Base-by-base conservation (phyloP, 2,329 filamentous ascomycete genomes). In the Stachybotrys chartarum region DNA sequence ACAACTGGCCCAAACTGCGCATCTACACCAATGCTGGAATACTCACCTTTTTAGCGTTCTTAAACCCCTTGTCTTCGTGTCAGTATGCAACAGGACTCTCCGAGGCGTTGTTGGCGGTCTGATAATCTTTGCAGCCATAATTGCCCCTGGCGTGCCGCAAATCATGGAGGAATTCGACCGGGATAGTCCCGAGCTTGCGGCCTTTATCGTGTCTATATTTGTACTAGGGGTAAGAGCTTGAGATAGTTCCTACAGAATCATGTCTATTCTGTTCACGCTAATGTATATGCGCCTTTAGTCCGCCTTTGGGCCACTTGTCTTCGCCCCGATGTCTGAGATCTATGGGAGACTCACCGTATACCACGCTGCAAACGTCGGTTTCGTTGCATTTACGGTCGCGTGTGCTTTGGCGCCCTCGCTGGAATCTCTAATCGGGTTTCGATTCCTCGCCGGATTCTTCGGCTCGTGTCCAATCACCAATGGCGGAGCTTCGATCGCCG, bases 101-200 rank as follows among this genome's bases (percentile, higher is more conserved):
- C 35, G 35, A 39, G 35, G 35, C 12, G 7, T n/a, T 47, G 7
- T 7, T n/a, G 45, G 7, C 16, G 14, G n/a, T 7, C 7, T 47
- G 45, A n/a, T 6, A 47, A 8, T 7, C 17, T n/a, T 47, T 7
- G 7, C 45, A 47, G 45, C 74, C 24, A 85, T 86, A 67, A 85
- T 88, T 61, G 83, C 84, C 0, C 85, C 85, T 0, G 83, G 79
- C 2, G 79, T 87, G 0, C 78, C 80, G 0, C 67, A 81, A 4
- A 71, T 88, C 0, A 79, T 86, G 74, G 53, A 60, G 12, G 81
- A 86, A 16, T 87, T 88, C 52, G 44, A 53, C 3, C 56, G 53
- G 42, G 49, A 18, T 17, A 61, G 54, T 30, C 50, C 57, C 1
- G 56, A 56, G 14, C 62, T 82, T 1, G 63, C 58, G 1, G 58